phyloP scores from a whole-genome alignment of 805 yeast genomes.

The Isabelozyma heimii region DNA sequence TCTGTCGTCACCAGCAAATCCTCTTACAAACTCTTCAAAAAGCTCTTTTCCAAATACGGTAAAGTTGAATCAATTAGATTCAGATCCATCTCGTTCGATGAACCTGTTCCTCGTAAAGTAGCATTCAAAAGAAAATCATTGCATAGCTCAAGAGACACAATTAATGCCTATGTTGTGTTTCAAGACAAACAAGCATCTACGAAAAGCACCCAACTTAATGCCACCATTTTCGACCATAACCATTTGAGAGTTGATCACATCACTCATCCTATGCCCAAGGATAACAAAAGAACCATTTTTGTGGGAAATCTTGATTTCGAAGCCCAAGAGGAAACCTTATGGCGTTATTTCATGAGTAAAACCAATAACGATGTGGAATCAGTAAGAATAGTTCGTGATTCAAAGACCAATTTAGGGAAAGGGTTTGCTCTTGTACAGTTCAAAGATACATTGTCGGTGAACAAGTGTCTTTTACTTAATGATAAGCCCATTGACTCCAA shows the following conservation, averaged over 20 bases:
- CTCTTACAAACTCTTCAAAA: slow-evolving; percentile 61
- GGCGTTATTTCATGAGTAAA: slow-evolving; percentile 67
- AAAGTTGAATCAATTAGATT: slow-evolving; percentile 76
- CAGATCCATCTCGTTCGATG: slow-evolving; percentile 87
- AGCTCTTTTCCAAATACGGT: slow-evolving; percentile 53
- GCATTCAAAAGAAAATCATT: slow-evolving; percentile 81
- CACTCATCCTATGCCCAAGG: slow-evolving; percentile 87
- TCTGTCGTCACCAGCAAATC: slow-evolving; percentile 62
- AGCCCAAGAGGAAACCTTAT: slow-evolving; percentile 83
- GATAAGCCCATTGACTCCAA: slow-evolving; percentile 53
- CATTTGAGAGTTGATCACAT: slow-evolving; percentile 91
- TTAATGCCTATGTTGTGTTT: slow-evolving; percentile 88
- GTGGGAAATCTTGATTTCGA: slow-evolving; percentile 94
- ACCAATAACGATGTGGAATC: slow-evolving; percentile 63
- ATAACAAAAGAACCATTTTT: slow-evolving; percentile 78
- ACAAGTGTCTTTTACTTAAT: slow-evolving; percentile 75
- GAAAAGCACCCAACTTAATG: slow-evolving; percentile 58
- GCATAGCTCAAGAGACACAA: slow-evolving; percentile 72
- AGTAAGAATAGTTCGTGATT: slow-evolving; percentile 87
- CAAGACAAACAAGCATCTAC: slow-evolving; percentile 48
- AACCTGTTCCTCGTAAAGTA: slow-evolving; percentile 85
- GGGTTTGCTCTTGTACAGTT: slow-evolving; percentile 97
- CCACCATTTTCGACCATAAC: slow-evolving; percentile 59
- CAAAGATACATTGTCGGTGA: slow-evolving; percentile 66
- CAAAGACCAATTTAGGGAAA: slow-evolving; percentile 92